Conservation (phyloP, 768 basidiomycete genomes). For the Stropharia rugosoannulata region DNA sequence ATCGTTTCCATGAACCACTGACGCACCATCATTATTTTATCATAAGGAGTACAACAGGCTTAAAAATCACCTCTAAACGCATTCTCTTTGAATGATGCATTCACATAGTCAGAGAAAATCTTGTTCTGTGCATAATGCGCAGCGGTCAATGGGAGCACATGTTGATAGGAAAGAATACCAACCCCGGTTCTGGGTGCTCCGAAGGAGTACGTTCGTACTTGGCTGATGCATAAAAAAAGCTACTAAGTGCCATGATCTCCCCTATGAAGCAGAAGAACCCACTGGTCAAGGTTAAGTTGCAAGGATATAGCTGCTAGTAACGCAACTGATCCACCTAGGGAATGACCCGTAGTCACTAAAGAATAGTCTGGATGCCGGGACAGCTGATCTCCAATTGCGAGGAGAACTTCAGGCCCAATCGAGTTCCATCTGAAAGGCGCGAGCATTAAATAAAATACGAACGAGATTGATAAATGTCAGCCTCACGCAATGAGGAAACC, state of each 20-base stretch:
- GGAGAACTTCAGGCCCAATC: slow-evolving; percentile 37
- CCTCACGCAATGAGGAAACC: slow-evolving; percentile 52
- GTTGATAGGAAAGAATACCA: slow-evolving; percentile 9
- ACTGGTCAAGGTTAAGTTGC: slow-evolving; percentile 33
- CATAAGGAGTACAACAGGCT: not conserved
- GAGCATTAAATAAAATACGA: slow-evolving; percentile 22
- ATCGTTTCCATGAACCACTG: slow-evolving; percentile 53
- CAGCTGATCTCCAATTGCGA: slow-evolving; percentile 35
- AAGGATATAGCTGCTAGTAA: slow-evolving; percentile 46
- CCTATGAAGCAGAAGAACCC: not conserved
- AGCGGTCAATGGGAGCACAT: not conserved
- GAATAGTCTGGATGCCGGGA: slow-evolving; percentile 32
- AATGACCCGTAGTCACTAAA: slow-evolving; percentile 51
- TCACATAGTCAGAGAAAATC: slow-evolving; percentile 44
- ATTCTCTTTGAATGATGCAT: slow-evolving; percentile 35
- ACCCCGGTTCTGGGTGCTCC: slow-evolving; percentile 51
- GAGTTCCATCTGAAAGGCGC: slow-evolving; percentile 55
- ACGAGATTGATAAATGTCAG: not conserved
- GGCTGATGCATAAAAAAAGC: slow-evolving; percentile 15
- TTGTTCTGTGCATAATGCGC: slow-evolving; percentile 40
- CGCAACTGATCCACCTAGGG: slow-evolving; percentile 52
- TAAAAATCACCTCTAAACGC: slow-evolving; percentile 40
- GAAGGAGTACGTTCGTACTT: slow-evolving; percentile 46
- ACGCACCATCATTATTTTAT: not conserved
- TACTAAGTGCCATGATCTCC: not conserved